Evolutionary conservation across 2,329 filamentous ascomycete species (phyloP).

Genomic region (Sclerotinia sclerotiorum): DNA sequence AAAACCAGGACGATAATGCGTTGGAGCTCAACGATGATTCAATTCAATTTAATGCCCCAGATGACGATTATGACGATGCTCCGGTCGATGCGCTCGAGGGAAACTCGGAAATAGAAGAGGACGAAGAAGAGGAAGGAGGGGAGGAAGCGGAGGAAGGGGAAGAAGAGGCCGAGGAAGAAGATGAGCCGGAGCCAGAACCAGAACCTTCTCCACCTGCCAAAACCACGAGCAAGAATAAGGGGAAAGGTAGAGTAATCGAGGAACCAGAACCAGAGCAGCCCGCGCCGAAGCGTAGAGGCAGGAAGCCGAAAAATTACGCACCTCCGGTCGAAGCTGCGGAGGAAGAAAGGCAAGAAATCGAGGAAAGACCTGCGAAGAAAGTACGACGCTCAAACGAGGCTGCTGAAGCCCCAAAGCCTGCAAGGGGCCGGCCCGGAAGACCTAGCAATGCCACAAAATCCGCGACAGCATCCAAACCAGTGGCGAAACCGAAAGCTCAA

Average conservation of each 20-base stretch:
- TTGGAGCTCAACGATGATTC: constrained; percentile 43
- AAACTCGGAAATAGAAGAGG: constrained; percentile 22
- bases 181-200: constrained; percentile 28
- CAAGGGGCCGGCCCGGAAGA: constrained; percentile 5
- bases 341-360: constrained; percentile 18
- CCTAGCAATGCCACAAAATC: constrained; percentile 14
- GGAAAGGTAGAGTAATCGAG: constrained; percentile 23
- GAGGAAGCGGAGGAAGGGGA: not conserved
- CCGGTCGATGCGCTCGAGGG: constrained; percentile 37
- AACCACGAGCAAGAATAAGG: constrained; percentile 17
- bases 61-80: constrained; percentile 38
- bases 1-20: constrained; percentile 53
- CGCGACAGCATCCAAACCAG: constrained; percentile 29
- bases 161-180: constrained; percentile 28
- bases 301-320: constrained; percentile 17
- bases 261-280: constrained; percentile 9
- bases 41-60: constrained; percentile 31
- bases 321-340: constrained; percentile 24
- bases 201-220: constrained; percentile 17
- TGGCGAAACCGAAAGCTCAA: constrained; percentile 25
- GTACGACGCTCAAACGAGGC: constrained; percentile 28
- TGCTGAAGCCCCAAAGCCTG: constrained; percentile 19
- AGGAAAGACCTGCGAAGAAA: constrained; percentile 29
- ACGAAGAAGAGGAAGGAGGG: constrained; percentile 23
- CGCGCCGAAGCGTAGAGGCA: constrained; percentile 14